These are phyloP conservation scores for Boletus patriciae DNA, from an alignment of 768 basidiomycete genomes.

Conservation along the genomic window DNA sequence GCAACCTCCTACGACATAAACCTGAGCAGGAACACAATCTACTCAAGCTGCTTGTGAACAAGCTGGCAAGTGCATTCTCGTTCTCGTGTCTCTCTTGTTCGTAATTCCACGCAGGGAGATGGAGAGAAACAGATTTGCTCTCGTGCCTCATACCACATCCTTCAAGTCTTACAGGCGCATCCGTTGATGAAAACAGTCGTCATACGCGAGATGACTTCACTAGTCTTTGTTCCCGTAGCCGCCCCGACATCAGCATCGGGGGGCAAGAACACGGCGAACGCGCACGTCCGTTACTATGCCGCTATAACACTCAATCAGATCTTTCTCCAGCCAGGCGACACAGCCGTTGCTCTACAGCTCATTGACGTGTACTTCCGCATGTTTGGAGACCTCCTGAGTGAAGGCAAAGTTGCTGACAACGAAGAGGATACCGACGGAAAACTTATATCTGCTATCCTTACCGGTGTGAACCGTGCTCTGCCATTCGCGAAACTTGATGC, in stretches of 20 bases:
- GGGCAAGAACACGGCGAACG: slow-evolving; percentile 44
- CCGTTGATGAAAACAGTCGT: slow-evolving; percentile 91
- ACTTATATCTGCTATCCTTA: slow-evolving; percentile 85
- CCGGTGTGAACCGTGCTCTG: slow-evolving; percentile 92
- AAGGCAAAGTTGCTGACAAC: slow-evolving; percentile 37
- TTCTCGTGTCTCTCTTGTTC: neutral
- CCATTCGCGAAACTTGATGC: slow-evolving; percentile 87
- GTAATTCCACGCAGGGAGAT: slow-evolving; percentile 62
- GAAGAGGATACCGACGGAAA: slow-evolving; percentile 74
- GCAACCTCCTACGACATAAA: slow-evolving; percentile 79
- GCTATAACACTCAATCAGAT: slow-evolving; percentile 95
- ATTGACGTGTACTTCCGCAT: slow-evolving; percentile 94
- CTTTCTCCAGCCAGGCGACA: slow-evolving; percentile 64
- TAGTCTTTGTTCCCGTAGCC: slow-evolving; percentile 50
- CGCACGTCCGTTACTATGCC: slow-evolving; percentile 88
- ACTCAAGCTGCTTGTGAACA: slow-evolving; percentile 88
- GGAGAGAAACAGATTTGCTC: slow-evolving; percentile 85
- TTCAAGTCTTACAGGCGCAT: slow-evolving; percentile 86
- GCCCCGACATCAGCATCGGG: slow-evolving; percentile 10
- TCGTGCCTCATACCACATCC: slow-evolving; percentile 84
- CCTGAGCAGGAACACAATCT: slow-evolving; percentile 99
- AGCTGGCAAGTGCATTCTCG: slow-evolving; percentile 58
- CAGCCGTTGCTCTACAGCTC: slow-evolving; percentile 71
- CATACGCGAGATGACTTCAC: slow-evolving; percentile 79
- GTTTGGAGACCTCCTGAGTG: slow-evolving; percentile 84